Conservation (phyloP, 2,329 filamentous ascomycete species). For the Hymenoscyphus repandus region DNA sequence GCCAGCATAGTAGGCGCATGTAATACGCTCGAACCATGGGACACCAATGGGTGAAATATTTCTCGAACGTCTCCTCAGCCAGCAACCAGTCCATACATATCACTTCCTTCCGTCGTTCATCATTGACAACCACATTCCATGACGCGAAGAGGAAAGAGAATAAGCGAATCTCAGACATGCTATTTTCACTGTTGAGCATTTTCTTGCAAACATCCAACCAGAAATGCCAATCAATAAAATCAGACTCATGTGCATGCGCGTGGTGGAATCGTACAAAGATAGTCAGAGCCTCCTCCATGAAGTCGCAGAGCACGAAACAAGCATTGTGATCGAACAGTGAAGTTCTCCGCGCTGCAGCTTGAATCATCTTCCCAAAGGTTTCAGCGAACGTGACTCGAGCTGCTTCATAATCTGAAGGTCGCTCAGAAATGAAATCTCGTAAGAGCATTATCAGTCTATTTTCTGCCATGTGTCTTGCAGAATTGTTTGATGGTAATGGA, state of each 20-base stretch:
- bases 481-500: slow-evolving; percentile 53
- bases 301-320: slow-evolving; percentile 69
- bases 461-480: slow-evolving; percentile 62
- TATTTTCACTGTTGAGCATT: slow-evolving; percentile 67
- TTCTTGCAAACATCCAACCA: slow-evolving; percentile 62
- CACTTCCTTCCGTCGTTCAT: slow-evolving; percentile 51
- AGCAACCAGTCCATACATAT: slow-evolving; percentile 61
- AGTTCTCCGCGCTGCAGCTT: slow-evolving; percentile 55
- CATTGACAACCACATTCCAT: slow-evolving; percentile 55
- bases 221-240: slow-evolving; percentile 58
- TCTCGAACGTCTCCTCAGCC: slow-evolving; percentile 56
- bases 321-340: slow-evolving; percentile 65
- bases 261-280: slow-evolving; percentile 57
- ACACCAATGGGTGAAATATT: slow-evolving; percentile 70
- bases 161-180: slow-evolving; percentile 64
- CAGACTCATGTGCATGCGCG: slow-evolving; percentile 32
- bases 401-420: slow-evolving; percentile 44
- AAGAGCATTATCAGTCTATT: slow-evolving; percentile 66
- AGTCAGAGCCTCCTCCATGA: slow-evolving; percentile 62
- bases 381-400: slow-evolving; percentile 58
- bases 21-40: slow-evolving; percentile 74
- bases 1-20: slow-evolving; percentile 68
- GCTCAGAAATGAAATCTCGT: slow-evolving; percentile 61
- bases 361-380: slow-evolving; percentile 56
- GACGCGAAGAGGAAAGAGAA: slow-evolving; percentile 63